Evolutionary conservation across 768 basidiomycete species (phyloP).

Genomic region (Tylopilus rubrobrunneus): DNA sequence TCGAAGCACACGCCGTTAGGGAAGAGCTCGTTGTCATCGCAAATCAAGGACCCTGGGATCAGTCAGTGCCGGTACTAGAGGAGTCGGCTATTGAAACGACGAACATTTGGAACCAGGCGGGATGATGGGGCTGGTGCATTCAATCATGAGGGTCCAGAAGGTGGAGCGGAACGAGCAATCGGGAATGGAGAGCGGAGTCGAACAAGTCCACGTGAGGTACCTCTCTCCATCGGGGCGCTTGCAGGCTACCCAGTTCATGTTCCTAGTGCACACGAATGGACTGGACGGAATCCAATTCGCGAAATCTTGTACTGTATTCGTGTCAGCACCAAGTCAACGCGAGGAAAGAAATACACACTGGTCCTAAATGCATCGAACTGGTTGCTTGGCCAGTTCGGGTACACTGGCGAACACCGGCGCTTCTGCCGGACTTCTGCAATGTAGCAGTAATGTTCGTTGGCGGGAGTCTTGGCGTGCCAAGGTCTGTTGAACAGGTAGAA

Average conservation of each 20-base stretch:
- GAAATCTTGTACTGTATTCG: neutral
- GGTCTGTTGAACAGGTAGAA: slow-evolving; percentile 9
- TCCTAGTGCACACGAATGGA: neutral
- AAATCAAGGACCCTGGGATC: slow-evolving; percentile 4
- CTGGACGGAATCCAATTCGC: neutral
- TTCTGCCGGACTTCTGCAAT: slow-evolving; percentile 11
- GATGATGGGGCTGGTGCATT: slow-evolving; percentile 2
- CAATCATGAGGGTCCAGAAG: slow-evolving; percentile 11
- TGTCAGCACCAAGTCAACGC: neutral
- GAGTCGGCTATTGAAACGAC: neutral
- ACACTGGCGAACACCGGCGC: neutral
- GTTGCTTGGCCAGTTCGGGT: slow-evolving; percentile 3
- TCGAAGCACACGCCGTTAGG: slow-evolving; percentile 1
- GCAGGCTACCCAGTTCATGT: slow-evolving; percentile 1
- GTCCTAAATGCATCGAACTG: neutral
- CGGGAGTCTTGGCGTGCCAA: neutral
- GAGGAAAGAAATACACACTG: neutral
- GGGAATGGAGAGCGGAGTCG: slow-evolving; percentile 4
- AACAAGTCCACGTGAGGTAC: neutral
- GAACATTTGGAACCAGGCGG: slow-evolving; percentile 4
- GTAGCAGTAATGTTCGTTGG: slow-evolving; percentile 5
- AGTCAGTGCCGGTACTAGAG: neutral
- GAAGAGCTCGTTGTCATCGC: slow-evolving; percentile 6
- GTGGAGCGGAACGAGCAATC: neutral
- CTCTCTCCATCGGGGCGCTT: neutral